Conservation (phyloP, 257 asterid genomes). For the Fraxinus pennsylvanica region DNA sequence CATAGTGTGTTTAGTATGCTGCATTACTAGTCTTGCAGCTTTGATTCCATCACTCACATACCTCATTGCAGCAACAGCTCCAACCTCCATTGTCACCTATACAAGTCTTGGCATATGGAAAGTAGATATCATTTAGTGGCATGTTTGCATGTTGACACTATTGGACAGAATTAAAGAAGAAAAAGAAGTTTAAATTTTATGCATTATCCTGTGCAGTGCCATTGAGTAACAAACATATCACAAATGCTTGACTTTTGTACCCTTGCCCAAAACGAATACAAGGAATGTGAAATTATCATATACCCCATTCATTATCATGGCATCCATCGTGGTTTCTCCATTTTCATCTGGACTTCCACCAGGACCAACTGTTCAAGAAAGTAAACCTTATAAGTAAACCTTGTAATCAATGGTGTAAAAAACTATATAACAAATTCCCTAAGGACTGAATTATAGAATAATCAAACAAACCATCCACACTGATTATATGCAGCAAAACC, state of each 20-base stretch:
- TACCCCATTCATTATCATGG: constrained; percentile 98
- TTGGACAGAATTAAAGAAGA: not conserved
- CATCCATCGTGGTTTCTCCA: constrained; percentile 94
- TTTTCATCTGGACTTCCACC: constrained; percentile 99
- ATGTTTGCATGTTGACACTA: not conserved
- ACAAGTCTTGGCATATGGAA: constrained; percentile 55
- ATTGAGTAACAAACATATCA: constrained; percentile 5
- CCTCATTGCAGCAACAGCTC: constrained; percentile 97
- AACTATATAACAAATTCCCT: constrained; percentile 6
- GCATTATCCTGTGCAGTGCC: not conserved
- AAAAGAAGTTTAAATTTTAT: not conserved
- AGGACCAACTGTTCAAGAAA: constrained; percentile 78
- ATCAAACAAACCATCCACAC: constrained; percentile 2
- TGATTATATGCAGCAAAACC: not conserved
- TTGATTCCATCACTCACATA: constrained; percentile 78
- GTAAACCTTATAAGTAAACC: constrained; percentile 11
- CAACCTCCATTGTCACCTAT: constrained; percentile 99
- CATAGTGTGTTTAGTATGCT: constrained; percentile 80
- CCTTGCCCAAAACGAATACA: constrained; percentile 13
- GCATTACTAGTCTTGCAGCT: constrained; percentile 89
- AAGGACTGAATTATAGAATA: not conserved
- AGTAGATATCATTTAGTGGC: constrained; percentile 3
- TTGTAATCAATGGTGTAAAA: not conserved
- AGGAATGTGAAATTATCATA: constrained; percentile 18
- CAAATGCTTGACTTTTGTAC: constrained; percentile 12